phyloP scores from a whole-genome alignment of 2,329 filamentous ascomycete species.

The Aspergillus aculeatus region DNA sequence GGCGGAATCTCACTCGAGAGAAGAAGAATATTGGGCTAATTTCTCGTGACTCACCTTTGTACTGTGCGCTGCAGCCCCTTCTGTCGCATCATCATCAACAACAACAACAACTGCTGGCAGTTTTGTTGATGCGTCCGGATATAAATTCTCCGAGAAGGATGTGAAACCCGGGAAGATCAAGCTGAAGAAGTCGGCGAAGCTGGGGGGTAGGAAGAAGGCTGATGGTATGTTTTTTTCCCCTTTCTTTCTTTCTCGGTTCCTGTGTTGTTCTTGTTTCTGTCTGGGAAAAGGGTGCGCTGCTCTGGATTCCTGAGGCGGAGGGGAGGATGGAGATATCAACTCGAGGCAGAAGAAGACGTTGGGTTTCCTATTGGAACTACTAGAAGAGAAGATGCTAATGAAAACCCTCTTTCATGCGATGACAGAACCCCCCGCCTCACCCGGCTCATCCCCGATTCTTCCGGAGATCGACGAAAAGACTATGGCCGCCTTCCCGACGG shows the following conservation, averaged over 20 bases:
- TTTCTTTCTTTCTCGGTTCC: background rate
- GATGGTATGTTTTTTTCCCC: constrained; percentile 24
- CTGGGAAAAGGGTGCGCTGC: too few species aligned
- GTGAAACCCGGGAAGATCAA: constrained; percentile 46
- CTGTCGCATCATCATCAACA: constrained; percentile 26
- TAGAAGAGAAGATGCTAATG: background rate
- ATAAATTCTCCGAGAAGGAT: constrained; percentile 47
- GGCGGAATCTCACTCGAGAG: too few species aligned
- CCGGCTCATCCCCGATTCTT: constrained; percentile 43
- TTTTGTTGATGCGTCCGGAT: constrained; percentile 47
- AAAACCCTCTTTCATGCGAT: background rate
- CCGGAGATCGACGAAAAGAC: constrained; percentile 69
- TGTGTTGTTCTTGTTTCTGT: too few species aligned
- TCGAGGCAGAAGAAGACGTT: too few species aligned
- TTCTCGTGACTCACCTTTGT: background rate
- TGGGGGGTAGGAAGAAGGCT: constrained; percentile 31
- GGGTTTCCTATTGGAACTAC: too few species aligned
- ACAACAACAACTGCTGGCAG: constrained; percentile 28
- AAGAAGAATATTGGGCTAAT: background rate
- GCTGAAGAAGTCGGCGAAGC: constrained; percentile 38
- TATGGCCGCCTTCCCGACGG: constrained; percentile 75
- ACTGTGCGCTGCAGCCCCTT: constrained; percentile 20
- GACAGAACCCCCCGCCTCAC: constrained; percentile 29
- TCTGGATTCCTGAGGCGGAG: background rate
- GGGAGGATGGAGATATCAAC: background rate